These are phyloP conservation scores for Beauveria sp. DNA, from an alignment of 2,329 filamentous ascomycete genomes.

Conservation along the genomic window DNA sequence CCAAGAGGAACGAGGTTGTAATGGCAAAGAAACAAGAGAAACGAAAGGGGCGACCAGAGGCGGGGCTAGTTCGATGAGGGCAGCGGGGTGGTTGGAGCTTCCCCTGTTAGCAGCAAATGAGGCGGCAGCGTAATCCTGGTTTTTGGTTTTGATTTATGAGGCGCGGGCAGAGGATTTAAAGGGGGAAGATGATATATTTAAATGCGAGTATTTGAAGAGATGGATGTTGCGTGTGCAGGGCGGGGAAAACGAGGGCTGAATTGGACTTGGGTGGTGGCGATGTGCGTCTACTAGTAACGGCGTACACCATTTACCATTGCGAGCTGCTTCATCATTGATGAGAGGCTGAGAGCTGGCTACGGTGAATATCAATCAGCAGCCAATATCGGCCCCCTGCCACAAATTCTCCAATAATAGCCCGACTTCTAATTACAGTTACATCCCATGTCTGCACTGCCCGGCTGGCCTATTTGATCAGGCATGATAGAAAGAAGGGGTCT, in stretches of 20 bases:
- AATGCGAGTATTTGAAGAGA: background rate
- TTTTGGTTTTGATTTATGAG: conserved; percentile 1
- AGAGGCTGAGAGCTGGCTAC: background rate
- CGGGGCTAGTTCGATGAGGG: conserved; percentile 9
- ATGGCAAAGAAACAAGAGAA: background rate
- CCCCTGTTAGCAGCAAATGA: conserved; percentile 10
- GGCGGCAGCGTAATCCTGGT: conserved; percentile 4
- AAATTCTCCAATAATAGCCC: background rate
- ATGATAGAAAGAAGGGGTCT: background rate
- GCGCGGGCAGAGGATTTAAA: background rate
- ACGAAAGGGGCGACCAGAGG: conserved; percentile 9
- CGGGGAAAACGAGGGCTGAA: no score
- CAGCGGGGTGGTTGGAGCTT: conserved; percentile 10
- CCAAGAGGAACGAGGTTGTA: conserved; percentile 4
- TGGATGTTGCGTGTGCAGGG: no score
- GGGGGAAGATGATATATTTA: background rate
- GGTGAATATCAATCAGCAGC: background rate
- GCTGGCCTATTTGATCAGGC: background rate
- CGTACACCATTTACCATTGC: no score
- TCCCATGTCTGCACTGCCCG: background rate
- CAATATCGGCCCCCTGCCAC: background rate
- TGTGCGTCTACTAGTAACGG: background rate
- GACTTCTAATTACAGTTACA: background rate
- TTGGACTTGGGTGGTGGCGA: background rate
- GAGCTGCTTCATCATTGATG: no score